Base-by-base conservation (phyloP, 106 monocot genomes). In the Alisma plantagoaquatica region DNA sequence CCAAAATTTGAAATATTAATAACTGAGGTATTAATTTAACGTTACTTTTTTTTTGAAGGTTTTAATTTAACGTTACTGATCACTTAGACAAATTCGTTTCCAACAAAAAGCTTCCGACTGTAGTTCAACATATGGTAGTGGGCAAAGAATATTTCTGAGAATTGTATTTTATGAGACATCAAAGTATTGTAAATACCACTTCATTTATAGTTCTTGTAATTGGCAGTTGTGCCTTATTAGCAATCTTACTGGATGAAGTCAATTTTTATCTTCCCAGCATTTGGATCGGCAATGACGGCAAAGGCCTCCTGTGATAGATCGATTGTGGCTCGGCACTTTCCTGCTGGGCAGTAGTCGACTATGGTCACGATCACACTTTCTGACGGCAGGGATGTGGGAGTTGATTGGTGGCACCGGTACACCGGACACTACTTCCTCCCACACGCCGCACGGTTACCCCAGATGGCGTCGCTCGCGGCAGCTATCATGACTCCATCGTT, bases 301-400 rank as follows among this genome's bases (percentile, higher is more conserved):
- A 85, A 79, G 6, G 73, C 76, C 32, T 85, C 72, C 23, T 65
- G 51, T 7, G 84, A 85, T n/a, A 85, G 68, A 53, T 85, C 84
- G 0, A 79, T 43, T 32, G 79, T 85, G 14, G 6, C 14, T 8
- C 32, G 75, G 2, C 19, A 48, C 64, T 73, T 79, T 2, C 60
- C 62, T 0, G 61, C 1, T 0, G 84, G 84, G 66, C 79, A 79
- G 56, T 31, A 23, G 46, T 76, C 79, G 14, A 76, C 76, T 41
- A 85, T 56, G 11, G 21, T 79, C 10, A 80, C 75, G 3, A 18
- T 51, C 12, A 79, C 73, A 19, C 43, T 59, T 0, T 14, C 28
- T 5, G 60, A 54, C 14, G 75, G 72, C 84, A 85, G 2, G 79
- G 79, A 0, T 70, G 61, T 2, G 57, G 31, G 2, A 42, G 53